These are phyloP conservation scores for Puccinia triticina DNA, from an alignment of 1,284 basidiomycete species.

Conservation along the genomic window DNA sequence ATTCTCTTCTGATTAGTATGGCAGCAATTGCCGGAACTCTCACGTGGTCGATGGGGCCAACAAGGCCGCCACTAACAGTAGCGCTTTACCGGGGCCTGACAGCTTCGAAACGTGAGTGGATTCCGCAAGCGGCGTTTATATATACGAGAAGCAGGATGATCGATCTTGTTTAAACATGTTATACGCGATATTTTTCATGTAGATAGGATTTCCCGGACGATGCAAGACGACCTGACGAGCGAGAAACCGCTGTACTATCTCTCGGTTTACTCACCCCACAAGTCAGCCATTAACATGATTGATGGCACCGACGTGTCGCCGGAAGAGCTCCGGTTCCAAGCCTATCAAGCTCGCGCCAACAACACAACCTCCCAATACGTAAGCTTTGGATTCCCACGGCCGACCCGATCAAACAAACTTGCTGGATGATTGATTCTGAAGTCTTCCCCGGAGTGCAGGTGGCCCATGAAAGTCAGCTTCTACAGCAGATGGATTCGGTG, in stretches of 20 bases:
- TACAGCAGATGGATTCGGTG: conserved; percentile 44
- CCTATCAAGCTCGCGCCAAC: conserved; percentile 35
- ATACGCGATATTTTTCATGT: background rate
- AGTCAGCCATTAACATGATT: conserved; percentile 38
- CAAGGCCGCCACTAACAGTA: background rate
- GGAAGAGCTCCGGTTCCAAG: conserved; percentile 46
- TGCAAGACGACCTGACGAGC: conserved; percentile 27
- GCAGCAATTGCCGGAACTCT: conserved; percentile 10
- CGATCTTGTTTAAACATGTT: background rate
- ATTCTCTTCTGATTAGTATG: conserved; percentile 14
- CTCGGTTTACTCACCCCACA: conserved; percentile 36
- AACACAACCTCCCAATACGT: conserved; percentile 49
- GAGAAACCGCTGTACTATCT: conserved; percentile 47
- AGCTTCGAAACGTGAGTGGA: conserved; percentile 26
- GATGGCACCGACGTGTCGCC: conserved; percentile 44
- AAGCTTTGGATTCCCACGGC: background rate
- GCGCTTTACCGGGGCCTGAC: conserved; percentile 24
- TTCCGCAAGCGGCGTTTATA: background rate
- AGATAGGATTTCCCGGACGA: conserved; percentile 28
- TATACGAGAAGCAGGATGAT: background rate
- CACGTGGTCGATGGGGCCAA: conserved; percentile 13
- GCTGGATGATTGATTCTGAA: no score
- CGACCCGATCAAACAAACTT: no score
- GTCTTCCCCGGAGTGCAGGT: conserved; percentile 19
- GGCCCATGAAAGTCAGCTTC: conserved; percentile 26